Percentiles rank a stretch among this genome's conserved stretches.
Conservation (phyloP, 495 filamentous ascomycete species). For the Neurospora cerealis region DNA sequence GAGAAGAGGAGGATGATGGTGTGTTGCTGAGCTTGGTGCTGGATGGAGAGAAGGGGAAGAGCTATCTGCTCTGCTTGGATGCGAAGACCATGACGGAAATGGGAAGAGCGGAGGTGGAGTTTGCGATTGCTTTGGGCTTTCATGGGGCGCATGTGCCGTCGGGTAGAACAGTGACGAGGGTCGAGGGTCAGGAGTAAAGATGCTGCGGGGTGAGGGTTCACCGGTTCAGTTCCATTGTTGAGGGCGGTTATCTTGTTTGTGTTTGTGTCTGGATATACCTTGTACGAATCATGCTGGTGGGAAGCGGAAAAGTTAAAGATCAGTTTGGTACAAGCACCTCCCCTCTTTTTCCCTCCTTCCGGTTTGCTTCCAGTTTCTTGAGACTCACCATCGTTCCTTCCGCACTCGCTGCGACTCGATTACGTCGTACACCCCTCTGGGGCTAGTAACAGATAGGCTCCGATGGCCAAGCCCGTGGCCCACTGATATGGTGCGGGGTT, state of each 20-base stretch:
- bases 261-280: background rate
- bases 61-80: constrained; percentile 62
- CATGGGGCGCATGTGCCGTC: constrained; percentile 48
- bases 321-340: background rate
- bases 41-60: constrained; percentile 50
- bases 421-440: background rate
- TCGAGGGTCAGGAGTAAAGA: background rate
- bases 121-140: constrained; percentile 57
- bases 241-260: background rate
- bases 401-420: background rate
- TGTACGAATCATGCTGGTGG: background rate
- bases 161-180: background rate
- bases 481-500: background rate
- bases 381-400: background rate
- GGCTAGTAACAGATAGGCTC: background rate
- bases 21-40: constrained; percentile 63
- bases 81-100: constrained; percentile 55
- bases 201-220: background rate
- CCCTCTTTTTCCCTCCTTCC: background rate
- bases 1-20: constrained; percentile 55
- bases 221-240: background rate
- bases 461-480: background rate
- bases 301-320: background rate
- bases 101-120: constrained; percentile 53
- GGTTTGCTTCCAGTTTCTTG: background rate